These are phyloP conservation scores for Parietaria judaica DNA, from an alignment of 306 rosid genomes.

Conservation along the genomic window DNA sequence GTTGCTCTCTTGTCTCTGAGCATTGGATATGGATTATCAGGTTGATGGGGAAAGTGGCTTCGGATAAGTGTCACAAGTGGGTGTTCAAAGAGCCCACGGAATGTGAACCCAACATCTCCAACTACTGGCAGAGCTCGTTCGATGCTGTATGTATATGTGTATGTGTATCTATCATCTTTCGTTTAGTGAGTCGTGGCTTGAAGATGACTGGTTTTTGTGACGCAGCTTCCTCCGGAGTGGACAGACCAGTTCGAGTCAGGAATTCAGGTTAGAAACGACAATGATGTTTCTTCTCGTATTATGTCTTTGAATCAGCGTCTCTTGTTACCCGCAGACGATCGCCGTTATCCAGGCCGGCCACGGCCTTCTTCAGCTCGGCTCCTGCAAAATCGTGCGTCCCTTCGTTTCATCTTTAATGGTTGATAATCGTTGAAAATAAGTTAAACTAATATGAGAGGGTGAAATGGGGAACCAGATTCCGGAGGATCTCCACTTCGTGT, in stretches of 20 bases:
- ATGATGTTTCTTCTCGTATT: background rate
- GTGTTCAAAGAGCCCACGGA: slow-evolving; percentile 98
- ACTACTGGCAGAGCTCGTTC: slow-evolving; percentile 99
- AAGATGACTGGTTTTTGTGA: slow-evolving; percentile 27
- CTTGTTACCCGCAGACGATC: slow-evolving; percentile 51
- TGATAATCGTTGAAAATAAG: background rate
- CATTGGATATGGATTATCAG: slow-evolving; percentile 37
- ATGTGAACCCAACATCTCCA: slow-evolving; percentile 92
- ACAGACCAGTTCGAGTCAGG: slow-evolving; percentile 98
- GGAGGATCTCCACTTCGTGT: slow-evolving; percentile 95
- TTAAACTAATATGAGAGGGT: background rate
- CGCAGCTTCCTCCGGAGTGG: slow-evolving; percentile 99
- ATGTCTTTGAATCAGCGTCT: slow-evolving; percentile 10
- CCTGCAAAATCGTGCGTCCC: slow-evolving; percentile 93
- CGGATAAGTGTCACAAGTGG: slow-evolving; percentile 99
- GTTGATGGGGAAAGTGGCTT: slow-evolving; percentile 99
- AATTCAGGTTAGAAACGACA: slow-evolving; percentile 60
- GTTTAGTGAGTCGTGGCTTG: slow-evolving; percentile 9
- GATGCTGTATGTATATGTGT: slow-evolving; percentile 67
- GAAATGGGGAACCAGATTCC: slow-evolving; percentile 48
- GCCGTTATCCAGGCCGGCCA: slow-evolving; percentile 99
- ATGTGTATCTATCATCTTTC: slow-evolving; percentile 6
- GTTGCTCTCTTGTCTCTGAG: slow-evolving; percentile 12
- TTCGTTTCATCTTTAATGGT: background rate
- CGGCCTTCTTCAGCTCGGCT: slow-evolving; percentile 97